phyloP scores from a whole-genome alignment of 164 flowering plant species.

The Vitis amurensis region DNA sequence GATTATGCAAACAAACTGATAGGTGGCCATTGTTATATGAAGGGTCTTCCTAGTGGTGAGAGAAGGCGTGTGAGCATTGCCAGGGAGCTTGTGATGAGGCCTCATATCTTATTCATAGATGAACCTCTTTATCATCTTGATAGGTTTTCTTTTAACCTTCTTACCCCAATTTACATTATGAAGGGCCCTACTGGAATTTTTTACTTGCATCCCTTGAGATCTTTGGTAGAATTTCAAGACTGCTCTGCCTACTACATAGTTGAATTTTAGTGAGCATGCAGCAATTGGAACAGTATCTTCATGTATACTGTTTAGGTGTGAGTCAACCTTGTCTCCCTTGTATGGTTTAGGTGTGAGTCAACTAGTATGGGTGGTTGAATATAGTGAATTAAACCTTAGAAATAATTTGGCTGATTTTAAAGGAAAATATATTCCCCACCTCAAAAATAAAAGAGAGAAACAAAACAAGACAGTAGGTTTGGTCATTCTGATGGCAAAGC shows the following conservation, averaged over 20 bases:
- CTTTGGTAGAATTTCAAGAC: background rate
- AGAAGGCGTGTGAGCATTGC: conserved; percentile 96
- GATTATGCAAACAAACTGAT: conserved; percentile 89
- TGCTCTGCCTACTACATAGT: background rate
- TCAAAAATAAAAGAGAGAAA: too few relatives aligned
- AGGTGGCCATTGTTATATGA: conserved; percentile 94
- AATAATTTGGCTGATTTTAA: too few relatives aligned
- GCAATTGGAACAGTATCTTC: too few relatives aligned
- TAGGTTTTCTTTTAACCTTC: conserved; percentile 50
- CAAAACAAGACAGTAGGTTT: too few relatives aligned
- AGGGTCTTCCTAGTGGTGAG: conserved; percentile 89
- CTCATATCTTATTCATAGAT: conserved; percentile 83
- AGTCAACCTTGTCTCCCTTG: too few relatives aligned
- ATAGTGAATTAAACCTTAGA: too few relatives aligned
- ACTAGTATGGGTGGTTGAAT: too few relatives aligned
- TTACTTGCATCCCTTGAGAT: background rate
- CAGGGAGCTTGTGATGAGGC: conserved; percentile 96
- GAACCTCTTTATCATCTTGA: conserved; percentile 99
- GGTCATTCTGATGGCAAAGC: too few relatives aligned
- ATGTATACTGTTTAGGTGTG: too few relatives aligned
- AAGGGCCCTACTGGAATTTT: background rate
- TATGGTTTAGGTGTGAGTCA: too few relatives aligned
- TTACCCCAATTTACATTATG: background rate
- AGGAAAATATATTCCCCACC: too few relatives aligned
- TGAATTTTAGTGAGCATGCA: background rate